Evolutionary conservation across 1,284 basidiomycete genomes (phyloP).

Genomic region (Mixia osmundae): DNA sequence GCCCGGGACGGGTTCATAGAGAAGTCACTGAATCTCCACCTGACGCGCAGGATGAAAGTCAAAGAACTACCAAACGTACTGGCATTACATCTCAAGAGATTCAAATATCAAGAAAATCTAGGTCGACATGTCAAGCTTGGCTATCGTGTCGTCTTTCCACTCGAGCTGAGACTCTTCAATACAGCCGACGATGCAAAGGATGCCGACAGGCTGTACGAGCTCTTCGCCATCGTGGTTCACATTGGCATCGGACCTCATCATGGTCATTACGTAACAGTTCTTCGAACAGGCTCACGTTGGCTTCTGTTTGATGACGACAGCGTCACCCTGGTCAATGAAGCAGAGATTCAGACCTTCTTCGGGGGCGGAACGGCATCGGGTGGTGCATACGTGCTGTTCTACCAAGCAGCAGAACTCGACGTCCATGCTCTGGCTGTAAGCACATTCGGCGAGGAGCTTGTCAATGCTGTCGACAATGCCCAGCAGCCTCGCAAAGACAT

Average conservation of each 20-base stretch:
- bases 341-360: conserved; percentile 78
- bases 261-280: conserved; percentile 88
- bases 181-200: conserved; percentile 81
- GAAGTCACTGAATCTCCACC: background rate
- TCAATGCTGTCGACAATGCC: too few species aligned
- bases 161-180: conserved; percentile 82
- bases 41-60: conserved; percentile 67
- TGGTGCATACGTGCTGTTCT: conserved; percentile 89
- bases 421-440: too few species aligned
- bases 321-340: conserved; percentile 64
- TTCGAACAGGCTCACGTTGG: conserved; percentile 63
- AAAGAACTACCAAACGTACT: conserved; percentile 84
- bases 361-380: conserved; percentile 61
- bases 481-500: too few species aligned
- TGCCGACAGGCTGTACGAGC: conserved; percentile 63
- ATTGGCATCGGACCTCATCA: conserved; percentile 93
- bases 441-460: too few species aligned
- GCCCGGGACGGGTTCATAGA: background rate
- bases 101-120: conserved; percentile 84
- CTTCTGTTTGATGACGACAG: conserved; percentile 87
- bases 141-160: conserved; percentile 87
- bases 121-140: conserved; percentile 78
- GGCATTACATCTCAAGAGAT: conserved; percentile 84
- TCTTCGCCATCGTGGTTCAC: conserved; percentile 90
- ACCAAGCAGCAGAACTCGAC: conserved; percentile 55